phyloP scores from a whole-genome alignment of 495 filamentous ascomycete species.

The Aspergillus conjunctus region DNA sequence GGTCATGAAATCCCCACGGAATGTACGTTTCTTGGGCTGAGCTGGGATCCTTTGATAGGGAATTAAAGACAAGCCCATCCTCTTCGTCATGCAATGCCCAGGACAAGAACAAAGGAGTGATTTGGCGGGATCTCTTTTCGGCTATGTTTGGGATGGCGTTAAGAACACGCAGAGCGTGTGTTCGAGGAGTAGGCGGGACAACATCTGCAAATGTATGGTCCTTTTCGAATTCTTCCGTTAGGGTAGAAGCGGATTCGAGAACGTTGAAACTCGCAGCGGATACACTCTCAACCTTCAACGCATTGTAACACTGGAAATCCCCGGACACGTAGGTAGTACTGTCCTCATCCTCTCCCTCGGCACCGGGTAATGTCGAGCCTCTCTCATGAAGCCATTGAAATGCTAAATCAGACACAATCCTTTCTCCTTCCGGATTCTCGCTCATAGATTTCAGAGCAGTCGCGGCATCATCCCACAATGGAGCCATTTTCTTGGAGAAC shows the following conservation, averaged over 20 bases:
- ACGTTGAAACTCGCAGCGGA: slow-evolving; percentile 36
- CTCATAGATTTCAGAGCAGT: slow-evolving; percentile 74
- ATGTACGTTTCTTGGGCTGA: slow-evolving; percentile 28
- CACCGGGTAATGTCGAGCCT: slow-evolving; percentile 39
- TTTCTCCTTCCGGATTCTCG: slow-evolving; percentile 69
- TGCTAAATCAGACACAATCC: slow-evolving; percentile 68
- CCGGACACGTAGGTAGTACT: slow-evolving; percentile 34
- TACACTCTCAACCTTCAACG: slow-evolving; percentile 56
- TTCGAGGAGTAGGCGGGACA: slow-evolving; percentile 55
- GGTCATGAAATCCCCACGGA: slow-evolving; percentile 67
- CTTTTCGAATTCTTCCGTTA: slow-evolving; percentile 38
- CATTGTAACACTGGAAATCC: slow-evolving; percentile 82
- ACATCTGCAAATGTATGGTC: slow-evolving; percentile 37
- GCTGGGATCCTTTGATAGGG: slow-evolving; percentile 14
- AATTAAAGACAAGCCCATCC: slow-evolving; percentile 37
- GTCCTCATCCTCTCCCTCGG: slow-evolving; percentile 31
- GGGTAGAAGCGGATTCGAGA: slow-evolving; percentile 24
- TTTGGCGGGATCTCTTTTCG: slow-evolving; percentile 78
- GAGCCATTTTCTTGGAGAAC: slow-evolving; percentile 78
- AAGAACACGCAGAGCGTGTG: slow-evolving; percentile 79
- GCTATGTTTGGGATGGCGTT: slow-evolving; percentile 70
- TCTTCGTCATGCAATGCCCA: slow-evolving; percentile 64
- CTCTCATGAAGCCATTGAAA: slow-evolving; percentile 76
- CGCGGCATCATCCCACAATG: slow-evolving; percentile 82
- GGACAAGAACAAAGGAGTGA: slow-evolving; percentile 83